Evolutionary conservation across 2,329 filamentous ascomycete genomes (phyloP).

Genomic region (Colletotrichum neosansevieriae): DNA sequence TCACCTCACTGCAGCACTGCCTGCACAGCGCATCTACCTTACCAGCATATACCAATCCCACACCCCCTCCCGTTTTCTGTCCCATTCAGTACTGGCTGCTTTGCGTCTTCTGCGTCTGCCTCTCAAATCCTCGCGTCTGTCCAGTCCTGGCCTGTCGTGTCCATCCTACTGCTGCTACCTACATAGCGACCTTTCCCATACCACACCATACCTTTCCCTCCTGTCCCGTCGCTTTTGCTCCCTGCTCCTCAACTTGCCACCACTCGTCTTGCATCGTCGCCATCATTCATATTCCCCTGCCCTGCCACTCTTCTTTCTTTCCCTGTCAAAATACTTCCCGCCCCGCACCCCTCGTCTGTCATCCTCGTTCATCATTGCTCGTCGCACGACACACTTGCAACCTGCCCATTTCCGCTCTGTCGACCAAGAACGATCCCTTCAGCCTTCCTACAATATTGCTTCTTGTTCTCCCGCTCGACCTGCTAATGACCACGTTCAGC

Average conservation of each 20-base stretch:
- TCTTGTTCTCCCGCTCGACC: background rate
- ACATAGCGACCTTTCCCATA: conserved; percentile 26
- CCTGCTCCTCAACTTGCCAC: conserved; percentile 36
- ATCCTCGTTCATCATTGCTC: conserved; percentile 39
- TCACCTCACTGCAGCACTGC: conserved; percentile 39
- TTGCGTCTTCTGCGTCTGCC: conserved; percentile 33
- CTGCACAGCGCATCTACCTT: conserved; percentile 37
- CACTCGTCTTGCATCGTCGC: conserved; percentile 40
- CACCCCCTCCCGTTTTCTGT: conserved; percentile 36
- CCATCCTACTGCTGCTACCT: conserved; percentile 17
- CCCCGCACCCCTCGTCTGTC: conserved; percentile 40
- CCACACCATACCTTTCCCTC: conserved; percentile 23
- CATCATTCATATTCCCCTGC: conserved; percentile 41
- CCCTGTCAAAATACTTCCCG: conserved; percentile 39
- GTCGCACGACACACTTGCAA: conserved; percentile 35
- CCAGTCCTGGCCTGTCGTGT: conserved; percentile 16
- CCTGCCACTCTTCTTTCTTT: conserved; percentile 38
- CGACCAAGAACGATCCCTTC: conserved; percentile 18
- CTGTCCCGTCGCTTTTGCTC: conserved; percentile 24
- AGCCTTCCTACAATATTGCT: conserved; percentile 1
- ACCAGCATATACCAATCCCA: conserved; percentile 36
- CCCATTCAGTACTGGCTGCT: conserved; percentile 3
- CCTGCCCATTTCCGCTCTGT: conserved; percentile 29
- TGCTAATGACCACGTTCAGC: conserved; percentile 30
- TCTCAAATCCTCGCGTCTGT: conserved; percentile 8